phyloP scores from a whole-genome alignment of 148 eudicot species.

The Drosera capensis region DNA sequence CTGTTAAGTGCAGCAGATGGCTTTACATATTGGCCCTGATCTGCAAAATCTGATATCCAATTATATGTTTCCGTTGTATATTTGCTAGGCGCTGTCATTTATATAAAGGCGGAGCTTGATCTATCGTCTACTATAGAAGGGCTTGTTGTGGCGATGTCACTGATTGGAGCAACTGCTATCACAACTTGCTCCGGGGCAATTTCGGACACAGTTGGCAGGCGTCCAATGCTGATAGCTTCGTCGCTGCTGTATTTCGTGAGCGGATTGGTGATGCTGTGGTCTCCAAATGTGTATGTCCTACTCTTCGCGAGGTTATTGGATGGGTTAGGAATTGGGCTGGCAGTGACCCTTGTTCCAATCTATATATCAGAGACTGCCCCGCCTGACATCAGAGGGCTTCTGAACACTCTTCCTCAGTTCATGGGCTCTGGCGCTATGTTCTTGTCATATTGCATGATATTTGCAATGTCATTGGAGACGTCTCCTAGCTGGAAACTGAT shows the following conservation, averaged over 20 bases:
- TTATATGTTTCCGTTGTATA: no score
- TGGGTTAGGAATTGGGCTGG: slow-evolving; percentile 84
- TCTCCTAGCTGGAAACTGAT: slow-evolving; percentile 80
- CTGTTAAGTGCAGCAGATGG: no score
- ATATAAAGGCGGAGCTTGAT: slow-evolving; percentile 54
- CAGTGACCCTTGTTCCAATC: slow-evolving; percentile 72
- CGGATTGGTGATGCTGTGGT: slow-evolving; percentile 85
- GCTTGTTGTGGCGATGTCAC: slow-evolving; percentile 88
- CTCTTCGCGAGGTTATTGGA: slow-evolving; percentile 76
- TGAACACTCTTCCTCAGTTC: slow-evolving; percentile 89
- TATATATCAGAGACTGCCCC: slow-evolving; percentile 95
- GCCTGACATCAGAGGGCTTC: slow-evolving; percentile 66
- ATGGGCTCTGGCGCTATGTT: slow-evolving; percentile 78
- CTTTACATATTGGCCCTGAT: no score
- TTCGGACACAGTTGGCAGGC: slow-evolving; percentile 69
- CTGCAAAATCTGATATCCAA: no score
- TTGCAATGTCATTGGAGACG: slow-evolving; percentile 61
- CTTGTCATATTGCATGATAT: slow-evolving; percentile 67
- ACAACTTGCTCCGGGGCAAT: slow-evolving; percentile 81
- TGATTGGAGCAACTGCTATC: slow-evolving; percentile 76
- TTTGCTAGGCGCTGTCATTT: slow-evolving; percentile 68
- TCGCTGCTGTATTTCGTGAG: slow-evolving; percentile 54
- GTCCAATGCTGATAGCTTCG: slow-evolving; percentile 77
- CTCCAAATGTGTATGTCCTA: slow-evolving; percentile 81
- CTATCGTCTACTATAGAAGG: slow-evolving; percentile 52